Conservation (phyloP, 1,284 basidiomycete genomes). For the Sanghuangporus sanghuang region DNA sequence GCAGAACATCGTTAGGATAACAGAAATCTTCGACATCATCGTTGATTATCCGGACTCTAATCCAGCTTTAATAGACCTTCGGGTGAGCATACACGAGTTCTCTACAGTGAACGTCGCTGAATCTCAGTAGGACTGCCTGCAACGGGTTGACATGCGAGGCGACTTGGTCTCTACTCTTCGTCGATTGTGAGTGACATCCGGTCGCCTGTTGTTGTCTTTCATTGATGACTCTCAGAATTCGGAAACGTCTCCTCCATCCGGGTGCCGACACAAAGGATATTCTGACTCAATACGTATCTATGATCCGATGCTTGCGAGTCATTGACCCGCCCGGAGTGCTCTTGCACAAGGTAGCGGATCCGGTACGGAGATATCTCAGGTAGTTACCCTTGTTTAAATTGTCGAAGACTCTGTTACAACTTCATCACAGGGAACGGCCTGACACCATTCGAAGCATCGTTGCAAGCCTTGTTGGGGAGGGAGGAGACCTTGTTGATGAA, state of each 20-base stretch:
- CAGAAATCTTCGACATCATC: slow-evolving; percentile 94
- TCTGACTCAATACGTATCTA: slow-evolving; percentile 89
- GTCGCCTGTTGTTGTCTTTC: background rate
- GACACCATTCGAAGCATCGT: slow-evolving; percentile 93
- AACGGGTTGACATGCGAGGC: slow-evolving; percentile 72
- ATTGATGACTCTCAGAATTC: slow-evolving; percentile 50
- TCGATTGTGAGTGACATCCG: slow-evolving; percentile 47
- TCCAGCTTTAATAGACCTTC: slow-evolving; percentile 85
- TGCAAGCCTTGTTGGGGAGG: slow-evolving; percentile 83
- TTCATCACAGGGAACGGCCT: slow-evolving; percentile 58
- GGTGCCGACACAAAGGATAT: slow-evolving; percentile 95
- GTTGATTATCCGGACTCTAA: slow-evolving; percentile 88
- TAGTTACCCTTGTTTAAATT: slow-evolving; percentile 25
- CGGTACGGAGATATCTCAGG: slow-evolving; percentile 85
- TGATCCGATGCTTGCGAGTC: slow-evolving; percentile 86
- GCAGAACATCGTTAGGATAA: slow-evolving; percentile 45
- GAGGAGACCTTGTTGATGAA: slow-evolving; percentile 77
- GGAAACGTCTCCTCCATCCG: slow-evolving; percentile 88
- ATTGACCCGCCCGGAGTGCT: slow-evolving; percentile 92
- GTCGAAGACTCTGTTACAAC: background rate
- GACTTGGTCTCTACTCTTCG: slow-evolving; percentile 67
- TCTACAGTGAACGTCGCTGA: background rate
- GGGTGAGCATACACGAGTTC: slow-evolving; percentile 39
- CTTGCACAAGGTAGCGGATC: slow-evolving; percentile 87
- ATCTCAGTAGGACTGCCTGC: slow-evolving; percentile 58